A percentile compares a stretch with the other conserved stretches of the same genome.
These are phyloP conservation scores for Inga laurina DNA, from an alignment of 306 rosid genomes.

Conservation along the genomic window DNA sequence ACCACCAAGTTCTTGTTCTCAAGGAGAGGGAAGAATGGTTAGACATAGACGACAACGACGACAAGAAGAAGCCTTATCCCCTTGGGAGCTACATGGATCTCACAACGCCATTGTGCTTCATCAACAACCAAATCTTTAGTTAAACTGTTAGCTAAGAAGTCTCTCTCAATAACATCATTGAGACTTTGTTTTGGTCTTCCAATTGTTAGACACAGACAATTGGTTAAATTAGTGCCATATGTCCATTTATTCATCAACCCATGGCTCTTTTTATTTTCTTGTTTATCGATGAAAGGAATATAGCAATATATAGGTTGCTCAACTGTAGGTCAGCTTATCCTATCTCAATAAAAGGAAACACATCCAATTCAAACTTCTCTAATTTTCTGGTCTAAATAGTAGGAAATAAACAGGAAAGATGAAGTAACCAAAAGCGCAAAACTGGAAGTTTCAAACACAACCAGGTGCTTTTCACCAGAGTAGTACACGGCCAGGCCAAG, in stretches of 20 bases:
- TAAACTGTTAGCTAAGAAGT: too few relatives aligned
- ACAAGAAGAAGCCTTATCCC: too few relatives aligned
- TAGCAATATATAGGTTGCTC: not conserved
- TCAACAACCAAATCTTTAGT: too few relatives aligned
- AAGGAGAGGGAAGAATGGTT: not conserved
- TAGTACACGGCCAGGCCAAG: not conserved
- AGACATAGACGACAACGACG: not conserved
- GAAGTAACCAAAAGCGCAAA: not conserved
- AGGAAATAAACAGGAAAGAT: not conserved
- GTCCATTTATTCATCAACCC: constrained; percentile 11
- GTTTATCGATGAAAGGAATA: not conserved
- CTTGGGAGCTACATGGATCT: too few relatives aligned
- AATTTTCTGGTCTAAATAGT: not conserved
- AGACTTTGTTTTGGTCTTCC: too few relatives aligned
- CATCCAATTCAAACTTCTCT: not conserved
- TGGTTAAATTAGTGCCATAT: not conserved
- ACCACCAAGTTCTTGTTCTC: constrained; percentile 3
- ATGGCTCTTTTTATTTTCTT: not conserved
- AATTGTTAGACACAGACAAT: not conserved
- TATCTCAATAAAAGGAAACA: not conserved
- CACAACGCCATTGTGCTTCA: too few relatives aligned
- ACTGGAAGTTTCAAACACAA: not conserved
- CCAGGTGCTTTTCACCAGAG: not conserved
- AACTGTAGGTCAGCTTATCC: not conserved
- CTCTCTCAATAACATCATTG: too few relatives aligned